phyloP scores from a whole-genome alignment of 306 rosid genomes.

The Oemleria cerasiformis region DNA sequence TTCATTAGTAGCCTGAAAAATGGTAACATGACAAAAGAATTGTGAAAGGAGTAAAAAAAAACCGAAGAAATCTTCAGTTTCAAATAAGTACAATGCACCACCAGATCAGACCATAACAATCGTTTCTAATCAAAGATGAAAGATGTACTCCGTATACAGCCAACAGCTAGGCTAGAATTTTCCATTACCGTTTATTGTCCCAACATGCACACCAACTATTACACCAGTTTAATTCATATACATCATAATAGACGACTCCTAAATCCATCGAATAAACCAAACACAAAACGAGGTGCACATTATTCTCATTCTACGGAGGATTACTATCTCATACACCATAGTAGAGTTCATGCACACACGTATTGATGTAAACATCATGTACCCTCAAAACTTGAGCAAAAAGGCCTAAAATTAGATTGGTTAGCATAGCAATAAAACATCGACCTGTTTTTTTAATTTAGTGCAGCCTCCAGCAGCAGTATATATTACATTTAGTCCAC shows the following conservation, averaged over 20 bases:
- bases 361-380: background rate
- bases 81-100: background rate
- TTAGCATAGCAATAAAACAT: background rate
- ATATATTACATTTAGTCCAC: background rate
- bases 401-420: background rate
- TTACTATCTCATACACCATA: background rate
- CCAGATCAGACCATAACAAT: background rate
- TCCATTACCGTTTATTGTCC: background rate
- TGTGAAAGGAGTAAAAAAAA: background rate
- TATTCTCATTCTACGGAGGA: too few species aligned
- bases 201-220: too few species aligned
- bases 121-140: background rate
- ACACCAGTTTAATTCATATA: background rate
- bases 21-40: constrained; percentile 21
- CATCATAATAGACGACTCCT: background rate
- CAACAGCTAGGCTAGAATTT: background rate
- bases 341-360: background rate
- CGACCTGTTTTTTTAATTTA: background rate
- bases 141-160: background rate
- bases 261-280: background rate
- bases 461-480: background rate
- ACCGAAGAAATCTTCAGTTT: background rate
- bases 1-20: constrained; percentile 87
- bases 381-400: background rate
- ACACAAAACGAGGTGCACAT: background rate